phyloP scores from a whole-genome alignment of 805 yeast genomes.

The Starmerella kuoi region DNA sequence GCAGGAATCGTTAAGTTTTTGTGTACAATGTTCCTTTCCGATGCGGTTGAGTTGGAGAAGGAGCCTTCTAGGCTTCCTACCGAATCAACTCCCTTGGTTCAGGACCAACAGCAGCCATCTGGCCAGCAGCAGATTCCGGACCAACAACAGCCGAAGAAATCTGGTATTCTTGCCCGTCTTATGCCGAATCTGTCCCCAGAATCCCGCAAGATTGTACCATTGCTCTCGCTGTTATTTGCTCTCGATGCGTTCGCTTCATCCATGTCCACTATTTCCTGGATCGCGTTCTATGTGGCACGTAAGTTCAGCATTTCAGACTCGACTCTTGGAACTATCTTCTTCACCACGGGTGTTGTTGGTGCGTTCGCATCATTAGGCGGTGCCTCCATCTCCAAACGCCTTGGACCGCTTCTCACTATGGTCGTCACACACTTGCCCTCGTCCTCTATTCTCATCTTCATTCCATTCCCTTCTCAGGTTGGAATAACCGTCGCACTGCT shows the following conservation, averaged over 20 bases:
- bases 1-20: conserved; percentile 40
- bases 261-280: conserved; percentile 73
- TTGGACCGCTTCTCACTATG: conserved; percentile 72
- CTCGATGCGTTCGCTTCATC: conserved; percentile 76
- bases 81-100: not conserved
- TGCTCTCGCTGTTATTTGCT: conserved; percentile 40
- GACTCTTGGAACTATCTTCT: conserved; percentile 55
- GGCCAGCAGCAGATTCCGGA: not conserved
- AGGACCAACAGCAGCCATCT: not conserved
- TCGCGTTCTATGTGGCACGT: conserved; percentile 59
- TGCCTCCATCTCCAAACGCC: conserved; percentile 35
- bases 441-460: conserved; percentile 43
- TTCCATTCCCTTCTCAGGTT: conserved; percentile 38
- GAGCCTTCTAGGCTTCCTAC: conserved; percentile 2
- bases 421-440: conserved; percentile 66
- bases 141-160: not conserved
- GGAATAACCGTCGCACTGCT: conserved; percentile 40
- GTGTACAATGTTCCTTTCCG: conserved; percentile 36
- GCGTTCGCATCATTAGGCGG: conserved; percentile 45
- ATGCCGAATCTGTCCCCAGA: conserved; percentile 22
- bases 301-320: conserved; percentile 44
- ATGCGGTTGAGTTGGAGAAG: conserved; percentile 9
- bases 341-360: conserved; percentile 47
- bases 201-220: conserved; percentile 22
- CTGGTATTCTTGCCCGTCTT: conserved; percentile 2